Evolutionary conservation across 805 yeast genomes (phyloP).

Genomic region (Pichia membranifaciens): DNA sequence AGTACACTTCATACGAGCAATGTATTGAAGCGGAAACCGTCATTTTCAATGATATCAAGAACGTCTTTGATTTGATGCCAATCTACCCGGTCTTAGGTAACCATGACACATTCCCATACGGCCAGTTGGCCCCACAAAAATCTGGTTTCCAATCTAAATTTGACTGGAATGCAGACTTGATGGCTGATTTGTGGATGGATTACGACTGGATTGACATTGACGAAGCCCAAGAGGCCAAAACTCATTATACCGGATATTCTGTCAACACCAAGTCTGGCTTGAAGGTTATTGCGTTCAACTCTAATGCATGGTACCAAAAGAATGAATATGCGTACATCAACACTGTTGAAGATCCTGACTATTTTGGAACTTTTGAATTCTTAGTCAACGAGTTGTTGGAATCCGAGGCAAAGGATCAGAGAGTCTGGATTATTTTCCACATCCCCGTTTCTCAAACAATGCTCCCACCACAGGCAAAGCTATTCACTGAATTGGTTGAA

Average conservation of each 20-base stretch:
- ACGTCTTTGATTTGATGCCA: slow-evolving; percentile 42
- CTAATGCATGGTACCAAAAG: slow-evolving; percentile 61
- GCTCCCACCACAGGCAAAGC: slow-evolving; percentile 53
- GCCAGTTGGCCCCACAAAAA: slow-evolving; percentile 53
- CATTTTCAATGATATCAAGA: slow-evolving; percentile 48
- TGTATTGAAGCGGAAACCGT: slow-evolving; percentile 50
- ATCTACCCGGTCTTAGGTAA: slow-evolving; percentile 62
- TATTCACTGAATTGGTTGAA: slow-evolving; percentile 52
- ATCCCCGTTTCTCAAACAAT: slow-evolving; percentile 59
- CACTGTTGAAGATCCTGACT: slow-evolving; percentile 45
- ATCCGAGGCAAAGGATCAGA: slow-evolving; percentile 49
- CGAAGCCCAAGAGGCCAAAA: slow-evolving; percentile 32
- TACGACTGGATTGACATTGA: slow-evolving; percentile 38
- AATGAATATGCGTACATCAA: slow-evolving; percentile 53
- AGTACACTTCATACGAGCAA: slow-evolving; percentile 41
- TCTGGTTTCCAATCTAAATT: slow-evolving; percentile 39
- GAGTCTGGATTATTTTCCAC: slow-evolving; percentile 73
- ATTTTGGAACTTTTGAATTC: slow-evolving; percentile 58
- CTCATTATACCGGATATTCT: slow-evolving; percentile 59
- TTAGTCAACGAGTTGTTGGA: slow-evolving; percentile 56
- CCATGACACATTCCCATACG: slow-evolving; percentile 70
- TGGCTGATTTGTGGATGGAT: slow-evolving; percentile 45
- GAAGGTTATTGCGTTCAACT: slow-evolving; percentile 56
- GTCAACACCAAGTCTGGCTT: slow-evolving; percentile 50
- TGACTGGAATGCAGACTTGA: slow-evolving; percentile 42